phyloP scores from a whole-genome alignment of 495 filamentous ascomycete genomes.

The Friedmanniomyces endolithicus region DNA sequence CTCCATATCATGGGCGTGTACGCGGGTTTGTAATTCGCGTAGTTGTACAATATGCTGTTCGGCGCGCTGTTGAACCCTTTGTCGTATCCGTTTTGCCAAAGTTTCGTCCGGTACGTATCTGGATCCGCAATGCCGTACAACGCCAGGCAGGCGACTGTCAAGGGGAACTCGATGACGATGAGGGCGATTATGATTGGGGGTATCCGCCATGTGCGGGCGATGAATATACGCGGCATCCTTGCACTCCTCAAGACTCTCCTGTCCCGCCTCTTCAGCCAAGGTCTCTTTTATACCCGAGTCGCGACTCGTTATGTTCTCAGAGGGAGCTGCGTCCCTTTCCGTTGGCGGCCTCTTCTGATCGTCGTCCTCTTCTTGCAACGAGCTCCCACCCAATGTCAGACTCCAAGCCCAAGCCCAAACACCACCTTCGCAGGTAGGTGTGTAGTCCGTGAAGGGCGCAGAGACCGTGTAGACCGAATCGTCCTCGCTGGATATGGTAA shows the following conservation, averaged over 20 bases:
- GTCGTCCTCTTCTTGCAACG: no score
- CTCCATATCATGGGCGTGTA: conserved; percentile 70
- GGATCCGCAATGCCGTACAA: conserved; percentile 73
- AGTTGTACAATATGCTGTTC: conserved; percentile 55
- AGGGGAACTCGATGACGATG: conserved; percentile 55
- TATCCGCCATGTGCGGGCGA: conserved; percentile 49
- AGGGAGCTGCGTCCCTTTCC: no score
- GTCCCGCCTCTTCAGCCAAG: not conserved
- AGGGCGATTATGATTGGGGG: conserved; percentile 51
- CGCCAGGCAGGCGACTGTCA: conserved; percentile 58
- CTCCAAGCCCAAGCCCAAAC: no score
- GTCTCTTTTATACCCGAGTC: not conserved
- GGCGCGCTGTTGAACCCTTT: conserved; percentile 78
- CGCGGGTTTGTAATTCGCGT: conserved; percentile 59
- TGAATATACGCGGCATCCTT: not conserved
- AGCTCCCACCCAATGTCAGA: no score
- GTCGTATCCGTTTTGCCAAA: conserved; percentile 72
- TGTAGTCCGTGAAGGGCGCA: no score
- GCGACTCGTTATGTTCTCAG: not conserved
- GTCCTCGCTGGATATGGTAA: no score
- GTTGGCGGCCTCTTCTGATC: no score
- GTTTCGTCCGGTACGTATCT: conserved; percentile 59
- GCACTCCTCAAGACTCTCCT: not conserved
- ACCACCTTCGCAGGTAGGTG: no score
- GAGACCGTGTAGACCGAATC: no score